These are phyloP conservation scores for Globisporangium radiosum DNA, from an alignment of 352 stramenopile genomes.

Conservation along the genomic window DNA sequence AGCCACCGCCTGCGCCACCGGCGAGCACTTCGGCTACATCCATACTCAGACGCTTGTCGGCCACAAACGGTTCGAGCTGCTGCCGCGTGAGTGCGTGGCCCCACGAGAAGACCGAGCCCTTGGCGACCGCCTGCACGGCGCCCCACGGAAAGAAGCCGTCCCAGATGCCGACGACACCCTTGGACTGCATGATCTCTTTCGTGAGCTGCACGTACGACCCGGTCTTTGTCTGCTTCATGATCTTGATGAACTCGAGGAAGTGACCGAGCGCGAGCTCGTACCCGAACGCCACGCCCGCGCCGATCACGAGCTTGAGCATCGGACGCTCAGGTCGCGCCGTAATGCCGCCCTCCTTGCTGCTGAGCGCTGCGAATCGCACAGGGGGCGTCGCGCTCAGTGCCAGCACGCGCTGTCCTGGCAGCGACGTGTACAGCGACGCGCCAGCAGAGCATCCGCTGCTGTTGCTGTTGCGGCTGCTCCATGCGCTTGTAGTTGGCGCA, in stretches of 20 bases:
- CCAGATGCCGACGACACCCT: conserved; percentile 88
- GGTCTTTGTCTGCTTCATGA: conserved; percentile 89
- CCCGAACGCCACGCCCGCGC: conserved; percentile 72
- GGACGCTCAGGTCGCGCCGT: conserved; percentile 32
- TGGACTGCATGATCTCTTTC: conserved; percentile 80
- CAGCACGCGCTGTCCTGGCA: conserved; percentile 3
- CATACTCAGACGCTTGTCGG: conserved; percentile 44
- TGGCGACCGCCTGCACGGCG: conserved; percentile 82
- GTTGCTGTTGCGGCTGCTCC: not conserved
- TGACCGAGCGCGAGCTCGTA: conserved; percentile 89
- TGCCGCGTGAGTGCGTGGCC: conserved; percentile 73
- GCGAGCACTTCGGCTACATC: conserved; percentile 73
- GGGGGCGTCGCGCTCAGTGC: conserved; percentile 21
- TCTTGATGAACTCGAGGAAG: conserved; percentile 93
- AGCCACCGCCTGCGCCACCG: conserved; percentile 84
- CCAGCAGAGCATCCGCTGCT: not conserved
- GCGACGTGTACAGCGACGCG: not conserved
- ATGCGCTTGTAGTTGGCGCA: not conserved
- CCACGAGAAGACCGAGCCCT: conserved; percentile 89
- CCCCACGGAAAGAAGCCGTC: conserved; percentile 93
- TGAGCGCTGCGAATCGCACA: conserved; percentile 8
- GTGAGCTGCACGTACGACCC: conserved; percentile 75
- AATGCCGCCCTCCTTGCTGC: conserved; percentile 10
- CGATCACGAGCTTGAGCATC: conserved; percentile 78
- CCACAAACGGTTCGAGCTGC: conserved; percentile 49